phyloP scores from a whole-genome alignment of 352 stramenopile species.

The Thalassiosira sp. region DNA sequence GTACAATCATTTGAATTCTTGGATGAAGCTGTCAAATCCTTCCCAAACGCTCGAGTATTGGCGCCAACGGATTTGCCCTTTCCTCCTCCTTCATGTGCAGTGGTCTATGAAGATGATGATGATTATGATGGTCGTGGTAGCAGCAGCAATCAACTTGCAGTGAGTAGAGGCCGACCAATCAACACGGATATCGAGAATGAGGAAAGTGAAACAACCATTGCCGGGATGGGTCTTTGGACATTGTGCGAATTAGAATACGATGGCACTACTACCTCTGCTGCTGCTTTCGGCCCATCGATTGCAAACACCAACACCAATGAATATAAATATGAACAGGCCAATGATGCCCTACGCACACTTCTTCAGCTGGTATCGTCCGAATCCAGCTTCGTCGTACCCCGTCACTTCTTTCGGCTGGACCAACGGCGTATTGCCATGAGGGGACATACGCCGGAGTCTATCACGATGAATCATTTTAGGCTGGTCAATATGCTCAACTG shows the following conservation, averaged over 20 bases:
- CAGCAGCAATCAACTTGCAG: no score
- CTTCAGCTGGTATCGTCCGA: conserved; percentile 20
- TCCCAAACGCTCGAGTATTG: conserved; percentile 45
- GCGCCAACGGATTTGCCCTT: conserved; percentile 34
- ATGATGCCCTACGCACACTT: conserved; percentile 22
- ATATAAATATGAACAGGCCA: background rate
- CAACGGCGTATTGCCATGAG: conserved; percentile 18
- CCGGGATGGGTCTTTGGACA: conserved; percentile 32
- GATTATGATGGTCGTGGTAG: background rate
- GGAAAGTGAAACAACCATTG: conserved; percentile 41
- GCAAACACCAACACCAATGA: background rate
- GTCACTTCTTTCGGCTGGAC: conserved; percentile 49
- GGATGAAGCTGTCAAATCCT: conserved; percentile 53
- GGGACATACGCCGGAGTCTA: conserved; percentile 29
- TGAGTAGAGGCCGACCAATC: background rate
- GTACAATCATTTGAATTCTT: conserved; percentile 65
- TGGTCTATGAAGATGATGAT: conserved; percentile 11
- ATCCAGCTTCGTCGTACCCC: conserved; percentile 11
- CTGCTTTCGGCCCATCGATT: background rate
- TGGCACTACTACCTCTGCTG: background rate
- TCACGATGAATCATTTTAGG: conserved; percentile 26
- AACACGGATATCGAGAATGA: conserved; percentile 25
- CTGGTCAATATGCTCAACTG: conserved; percentile 25
- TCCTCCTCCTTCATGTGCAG: conserved; percentile 28
- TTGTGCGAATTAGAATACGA: conserved; percentile 48